Base-by-base conservation (phyloP, 257 asterid species). In the Euphrasia confusa region DNA sequence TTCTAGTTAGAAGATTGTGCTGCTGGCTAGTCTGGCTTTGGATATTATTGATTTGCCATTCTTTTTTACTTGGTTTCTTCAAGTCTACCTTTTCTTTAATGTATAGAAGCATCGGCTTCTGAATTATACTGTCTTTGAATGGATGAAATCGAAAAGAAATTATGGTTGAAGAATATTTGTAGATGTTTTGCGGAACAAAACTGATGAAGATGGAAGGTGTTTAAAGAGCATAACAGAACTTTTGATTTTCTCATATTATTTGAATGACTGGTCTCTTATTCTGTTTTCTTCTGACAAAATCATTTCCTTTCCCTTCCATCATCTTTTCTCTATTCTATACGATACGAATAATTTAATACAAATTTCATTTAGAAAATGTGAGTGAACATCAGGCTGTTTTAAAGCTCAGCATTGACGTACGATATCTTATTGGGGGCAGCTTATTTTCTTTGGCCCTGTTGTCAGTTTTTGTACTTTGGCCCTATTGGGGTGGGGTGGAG, bases 41-140 rank as follows among this genome's bases (percentile, higher is more conserved):
- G 44, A 35, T 35, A 64, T 65, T 66, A 49, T 71, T 60, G 50
- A 44, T 7, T 11, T 40, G n/a, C 50, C 62, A 54, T 65, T 52
- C 45, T 27, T 42, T 35, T 56, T 54, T 44, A 30, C 53, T 54
- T 49, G 50, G 50, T 59, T 55, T 50, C 44, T 58, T 49, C 15
- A 14, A n/a, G 54, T 48, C 48, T 35, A 52, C 37, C 54, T 26
- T 7, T 13, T 39, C 42, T 33, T 62, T 63, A 57, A 7, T 50
- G n/a, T 14, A n/a, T 27, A 21, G 40, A 42, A 10, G 58, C 52
- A 59, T 61, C 12, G 54, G 60, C 42, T 49, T 24, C 65, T 61
- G 32, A n/a, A 15, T 24, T 58, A 28, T 60, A 60, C 37, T 35
- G 7, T 39, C 56, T 55, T 56, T 44, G 27, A 21, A 47, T 28